Evolutionary conservation across 192 early-diverging fungal genomes (phyloP).

Genomic region (Backusella tuberculispora): DNA sequence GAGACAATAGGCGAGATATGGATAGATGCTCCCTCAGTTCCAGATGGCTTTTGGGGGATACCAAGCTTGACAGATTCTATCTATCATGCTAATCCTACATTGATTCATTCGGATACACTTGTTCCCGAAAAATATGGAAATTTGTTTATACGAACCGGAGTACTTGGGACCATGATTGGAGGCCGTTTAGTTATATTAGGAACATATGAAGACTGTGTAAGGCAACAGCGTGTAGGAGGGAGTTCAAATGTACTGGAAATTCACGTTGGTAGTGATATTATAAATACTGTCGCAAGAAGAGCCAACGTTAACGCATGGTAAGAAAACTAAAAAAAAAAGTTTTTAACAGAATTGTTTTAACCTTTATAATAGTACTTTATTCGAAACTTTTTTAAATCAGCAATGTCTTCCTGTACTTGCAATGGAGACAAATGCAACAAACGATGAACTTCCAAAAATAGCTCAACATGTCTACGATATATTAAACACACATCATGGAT

Average conservation of each 20-base stretch:
- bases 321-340: conserved; percentile 10
- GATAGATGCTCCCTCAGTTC: conserved; percentile 74
- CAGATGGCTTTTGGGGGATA: conserved; percentile 77
- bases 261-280: conserved; percentile 42
- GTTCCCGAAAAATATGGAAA: conserved; percentile 58
- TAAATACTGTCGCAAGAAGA: conserved; percentile 39
- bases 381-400: conserved; percentile 68
- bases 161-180: conserved; percentile 70
- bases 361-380: conserved; percentile 41
- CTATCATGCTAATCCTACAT: conserved; percentile 66
- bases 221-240: conserved; percentile 45
- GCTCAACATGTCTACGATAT: conserved; percentile 58
- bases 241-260: conserved; percentile 33
- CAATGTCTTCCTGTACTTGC: conserved; percentile 75
- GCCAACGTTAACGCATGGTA: conserved; percentile 49
- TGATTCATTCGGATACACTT: conserved; percentile 52
- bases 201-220: conserved; percentile 74
- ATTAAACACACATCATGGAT: conserved; percentile 60
- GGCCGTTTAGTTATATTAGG: conserved; percentile 79
- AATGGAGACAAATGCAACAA: conserved; percentile 60
- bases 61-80: conserved; percentile 72
- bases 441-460: conserved; percentile 50
- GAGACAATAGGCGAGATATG: conserved; percentile 85
- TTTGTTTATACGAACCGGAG: conserved; percentile 75
- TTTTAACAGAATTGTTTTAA: not conserved